Base-by-base conservation (phyloP, 2,329 filamentous ascomycete species). In the Xylariaceae sp. region DNA sequence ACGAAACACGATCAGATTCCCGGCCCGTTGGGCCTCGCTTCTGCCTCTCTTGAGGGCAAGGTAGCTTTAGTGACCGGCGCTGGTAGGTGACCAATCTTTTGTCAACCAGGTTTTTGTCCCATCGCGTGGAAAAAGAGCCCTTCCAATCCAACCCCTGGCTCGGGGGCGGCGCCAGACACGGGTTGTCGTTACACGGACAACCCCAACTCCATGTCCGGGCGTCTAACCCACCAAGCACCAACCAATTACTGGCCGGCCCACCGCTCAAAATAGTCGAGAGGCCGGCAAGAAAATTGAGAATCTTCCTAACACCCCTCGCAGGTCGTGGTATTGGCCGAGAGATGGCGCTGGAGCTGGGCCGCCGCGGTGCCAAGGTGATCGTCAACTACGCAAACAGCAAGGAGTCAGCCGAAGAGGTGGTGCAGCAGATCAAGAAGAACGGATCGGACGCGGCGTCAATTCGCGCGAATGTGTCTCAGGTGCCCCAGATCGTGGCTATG, bases 331-430 rank as follows among this genome's bases (percentile, higher is more conserved):
- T 87, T 60, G 84, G 84, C 55, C 78, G 80, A 49, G 80, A 81
- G 62, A 86, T 87, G 76, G 84, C 84, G 49, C 74, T 80, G 50
- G 82, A 86, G 71, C 80, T 87, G 52, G 84, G 79, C 55, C 76
- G 78, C 57, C 81, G 83, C 55, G 84, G 84, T 49, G 84, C 84
- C 63, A 83, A 83, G 70, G 81, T 86, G 49, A 78, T 83, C 56
- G 79, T 86, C 68, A 85, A 85, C 78, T 85, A 85, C 71, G 81
- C 84, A 69, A 85, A 86, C 74, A 82, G 80, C 67, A 71, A 76
- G 55, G 76, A 80, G 48, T 79, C 84, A 18, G 86, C 86, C 50
- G 79, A 87, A 60, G 77, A 83, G 65, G 78, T 87, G 53, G 85
- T 88, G 55, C 71, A 79, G 49, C 72, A 79, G 67, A 88, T 89